Evolutionary conservation across 2,329 filamentous ascomycete genomes (phyloP).

Genomic region (Colletotrichum karsti): DNA sequence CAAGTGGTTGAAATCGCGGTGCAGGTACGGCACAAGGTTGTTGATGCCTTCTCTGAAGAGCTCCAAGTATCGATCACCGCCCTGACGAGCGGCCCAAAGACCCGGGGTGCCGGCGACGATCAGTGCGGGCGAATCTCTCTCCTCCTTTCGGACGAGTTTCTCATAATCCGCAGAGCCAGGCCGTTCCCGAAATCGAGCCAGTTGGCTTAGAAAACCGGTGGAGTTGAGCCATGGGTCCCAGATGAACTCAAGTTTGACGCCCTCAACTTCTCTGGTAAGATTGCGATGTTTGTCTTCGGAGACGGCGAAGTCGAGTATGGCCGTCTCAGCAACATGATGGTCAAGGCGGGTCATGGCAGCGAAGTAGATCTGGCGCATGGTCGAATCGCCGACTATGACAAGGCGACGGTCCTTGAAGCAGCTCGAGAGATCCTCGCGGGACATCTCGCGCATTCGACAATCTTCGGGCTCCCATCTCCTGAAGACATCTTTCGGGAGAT

Average conservation of each 20-base stretch:
- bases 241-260: slow-evolving; percentile 44
- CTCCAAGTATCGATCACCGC: slow-evolving; percentile 52
- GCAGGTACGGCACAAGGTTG: slow-evolving; percentile 48
- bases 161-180: slow-evolving; percentile 23
- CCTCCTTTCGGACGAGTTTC: slow-evolving; percentile 16
- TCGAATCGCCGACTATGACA: slow-evolving; percentile 70
- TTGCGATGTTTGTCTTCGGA: slow-evolving; percentile 22
- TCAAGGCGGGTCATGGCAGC: slow-evolving; percentile 40
- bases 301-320: slow-evolving; percentile 26
- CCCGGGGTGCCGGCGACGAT: slow-evolving; percentile 63
- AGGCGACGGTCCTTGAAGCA: slow-evolving; percentile 62
- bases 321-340: slow-evolving; percentile 8
- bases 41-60: slow-evolving; percentile 56
- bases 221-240: slow-evolving; percentile 71
- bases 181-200: slow-evolving; percentile 24
- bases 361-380: slow-evolving; percentile 68
- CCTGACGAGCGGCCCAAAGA: slow-evolving; percentile 62
- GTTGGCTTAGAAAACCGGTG: slow-evolving; percentile 29
- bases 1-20: slow-evolving; percentile 31
- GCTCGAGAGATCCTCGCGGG: slow-evolving; percentile 54
- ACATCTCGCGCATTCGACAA: slow-evolving; percentile 67
- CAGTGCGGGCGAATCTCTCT: slow-evolving; percentile 45
- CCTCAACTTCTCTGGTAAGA: slow-evolving; percentile 11
- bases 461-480: slow-evolving; percentile 67
- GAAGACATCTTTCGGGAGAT: slow-evolving; percentile 38